Evolutionary conservation across 805 yeast species (phyloP).

Genomic region (Zygoascus ofunaensis): DNA sequence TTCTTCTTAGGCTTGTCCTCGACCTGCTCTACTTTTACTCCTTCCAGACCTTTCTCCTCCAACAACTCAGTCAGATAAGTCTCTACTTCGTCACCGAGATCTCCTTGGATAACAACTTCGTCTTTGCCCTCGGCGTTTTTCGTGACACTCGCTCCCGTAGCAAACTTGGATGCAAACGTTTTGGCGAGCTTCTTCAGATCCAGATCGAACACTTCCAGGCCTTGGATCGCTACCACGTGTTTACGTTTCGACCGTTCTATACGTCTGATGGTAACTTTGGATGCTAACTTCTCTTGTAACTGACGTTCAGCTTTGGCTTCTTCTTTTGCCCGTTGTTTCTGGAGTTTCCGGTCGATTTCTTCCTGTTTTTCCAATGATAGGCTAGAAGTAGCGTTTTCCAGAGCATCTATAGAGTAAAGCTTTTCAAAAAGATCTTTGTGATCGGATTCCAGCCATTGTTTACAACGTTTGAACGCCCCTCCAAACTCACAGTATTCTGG

Average conservation of each 20-base stretch:
- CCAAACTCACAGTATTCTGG: constrained; percentile 92
- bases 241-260: constrained; percentile 86
- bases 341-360: constrained; percentile 70
- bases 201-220: constrained; percentile 78
- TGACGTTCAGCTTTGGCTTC: constrained; percentile 64
- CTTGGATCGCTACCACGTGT: constrained; percentile 76
- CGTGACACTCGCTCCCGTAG: constrained; percentile 90
- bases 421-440: constrained; percentile 48
- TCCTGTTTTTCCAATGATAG: constrained; percentile 73
- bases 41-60: constrained; percentile 72
- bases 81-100: constrained; percentile 86
- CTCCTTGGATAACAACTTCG: constrained; percentile 89
- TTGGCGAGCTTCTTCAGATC: constrained; percentile 88
- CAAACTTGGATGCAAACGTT: constrained; percentile 87
- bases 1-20: constrained; percentile 76
- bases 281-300: constrained; percentile 63
- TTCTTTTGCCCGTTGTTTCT: constrained; percentile 77
- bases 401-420: constrained; percentile 49
- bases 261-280: constrained; percentile 74
- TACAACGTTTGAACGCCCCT: constrained; percentile 68
- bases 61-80: constrained; percentile 59
- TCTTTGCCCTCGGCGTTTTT: constrained; percentile 88
- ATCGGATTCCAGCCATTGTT: constrained; percentile 62
- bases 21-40: constrained; percentile 80
- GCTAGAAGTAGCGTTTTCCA: constrained; percentile 36